These are phyloP conservation scores for Xylaria longipes DNA, from an alignment of 495 filamentous ascomycete species.

Conservation along the genomic window DNA sequence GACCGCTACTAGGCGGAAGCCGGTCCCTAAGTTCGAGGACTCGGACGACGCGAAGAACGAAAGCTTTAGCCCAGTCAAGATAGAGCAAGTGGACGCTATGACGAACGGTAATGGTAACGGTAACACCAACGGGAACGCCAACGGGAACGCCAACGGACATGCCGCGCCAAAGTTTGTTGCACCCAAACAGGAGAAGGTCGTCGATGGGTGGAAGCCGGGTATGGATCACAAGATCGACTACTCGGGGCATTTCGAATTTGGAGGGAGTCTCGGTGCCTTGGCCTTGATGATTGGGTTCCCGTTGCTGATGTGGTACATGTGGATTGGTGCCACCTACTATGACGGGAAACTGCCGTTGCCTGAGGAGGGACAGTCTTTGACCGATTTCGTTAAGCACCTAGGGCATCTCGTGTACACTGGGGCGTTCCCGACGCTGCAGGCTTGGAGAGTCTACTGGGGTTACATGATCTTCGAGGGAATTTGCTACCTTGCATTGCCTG, in stretches of 20 bases:
- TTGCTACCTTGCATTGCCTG: slow-evolving; percentile 84
- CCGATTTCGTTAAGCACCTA: slow-evolving; percentile 72
- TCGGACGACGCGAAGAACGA: slow-evolving; percentile 43
- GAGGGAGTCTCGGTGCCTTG: slow-evolving; percentile 75
- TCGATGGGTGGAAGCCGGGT: slow-evolving; percentile 72
- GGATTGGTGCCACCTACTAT: slow-evolving; percentile 93
- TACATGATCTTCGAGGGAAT: slow-evolving; percentile 85
- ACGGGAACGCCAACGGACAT: slow-evolving; percentile 35
- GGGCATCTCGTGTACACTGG: slow-evolving; percentile 74
- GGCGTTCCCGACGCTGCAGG: slow-evolving; percentile 78
- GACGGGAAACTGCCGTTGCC: slow-evolving; percentile 78
- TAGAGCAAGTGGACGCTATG: slow-evolving; percentile 33
- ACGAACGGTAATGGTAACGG: slow-evolving; percentile 33
- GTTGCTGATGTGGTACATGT: slow-evolving; percentile 97
- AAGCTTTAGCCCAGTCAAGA: slow-evolving; percentile 38
- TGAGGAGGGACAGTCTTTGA: slow-evolving; percentile 65
- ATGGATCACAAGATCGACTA: slow-evolving; percentile 80
- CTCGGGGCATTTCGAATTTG: slow-evolving; percentile 86
- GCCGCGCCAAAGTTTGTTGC: slow-evolving; percentile 52
- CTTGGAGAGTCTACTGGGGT: slow-evolving; percentile 91
- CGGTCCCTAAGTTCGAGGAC: slow-evolving; percentile 52
- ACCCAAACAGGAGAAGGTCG: slow-evolving; percentile 47
- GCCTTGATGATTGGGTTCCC: slow-evolving; percentile 94
- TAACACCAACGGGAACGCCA: slow-evolving; percentile 30
- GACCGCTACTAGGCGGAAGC: slow-evolving; percentile 44